Conservation (phyloP, 192 early-diverging fungal species). For the Dimargaris xerosporica region DNA sequence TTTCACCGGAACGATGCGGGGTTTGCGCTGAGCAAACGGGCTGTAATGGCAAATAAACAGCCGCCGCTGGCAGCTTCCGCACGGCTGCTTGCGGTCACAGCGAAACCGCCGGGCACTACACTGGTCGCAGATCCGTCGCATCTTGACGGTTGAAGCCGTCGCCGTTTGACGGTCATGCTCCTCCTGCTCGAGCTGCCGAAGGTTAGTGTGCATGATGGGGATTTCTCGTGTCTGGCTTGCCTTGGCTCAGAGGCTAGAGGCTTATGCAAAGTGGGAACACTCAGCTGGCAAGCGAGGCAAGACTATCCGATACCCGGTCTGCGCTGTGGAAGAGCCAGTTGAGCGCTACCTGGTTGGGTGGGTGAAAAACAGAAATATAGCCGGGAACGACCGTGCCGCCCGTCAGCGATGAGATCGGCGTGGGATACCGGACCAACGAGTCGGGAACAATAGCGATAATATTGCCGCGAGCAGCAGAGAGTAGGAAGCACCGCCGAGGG, state of each 20-base stretch:
- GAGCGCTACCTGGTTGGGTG: no score
- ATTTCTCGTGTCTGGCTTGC: neutral
- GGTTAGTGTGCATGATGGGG: neutral
- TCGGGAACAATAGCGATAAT: no score
- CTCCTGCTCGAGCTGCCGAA: neutral
- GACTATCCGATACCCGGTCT: neutral
- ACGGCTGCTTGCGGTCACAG: neutral
- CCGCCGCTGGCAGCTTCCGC: constrained; percentile 1
- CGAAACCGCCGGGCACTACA: neutral
- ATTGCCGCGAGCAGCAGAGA: no score
- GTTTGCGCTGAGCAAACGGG: neutral
- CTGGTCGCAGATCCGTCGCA: neutral
- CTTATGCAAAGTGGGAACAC: no score
- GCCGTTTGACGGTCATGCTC: neutral
- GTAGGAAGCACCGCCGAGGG: no score
- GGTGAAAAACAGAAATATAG: no score
- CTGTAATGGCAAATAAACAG: constrained; percentile 8
- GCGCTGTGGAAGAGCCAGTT: no score
- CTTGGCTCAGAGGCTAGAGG: no score
- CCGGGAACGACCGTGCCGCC: no score
- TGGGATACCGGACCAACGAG: no score
- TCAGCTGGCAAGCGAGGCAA: neutral
- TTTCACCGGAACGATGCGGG: no score
- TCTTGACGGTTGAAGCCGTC: neutral
- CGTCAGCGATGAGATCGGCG: no score